A percentile compares a stretch with the other conserved stretches of the same genome.
Conservation (phyloP, 345 rosid species). For the Kandelia obovata region DNA sequence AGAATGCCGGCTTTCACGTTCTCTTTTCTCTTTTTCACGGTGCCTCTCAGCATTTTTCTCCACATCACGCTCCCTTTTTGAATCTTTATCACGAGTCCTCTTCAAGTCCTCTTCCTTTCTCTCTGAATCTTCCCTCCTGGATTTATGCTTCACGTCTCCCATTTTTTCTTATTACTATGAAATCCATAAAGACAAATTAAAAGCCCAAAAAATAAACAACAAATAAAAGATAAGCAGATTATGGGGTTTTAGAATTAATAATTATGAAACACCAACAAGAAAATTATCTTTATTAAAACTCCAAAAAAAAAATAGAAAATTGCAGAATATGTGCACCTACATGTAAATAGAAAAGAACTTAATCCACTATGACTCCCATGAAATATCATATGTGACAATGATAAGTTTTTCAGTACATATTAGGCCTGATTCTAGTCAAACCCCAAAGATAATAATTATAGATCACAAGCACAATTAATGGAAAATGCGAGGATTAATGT, state of each 20-base stretch:
- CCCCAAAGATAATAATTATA: not conserved
- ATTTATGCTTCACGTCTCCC: constrained; percentile 44
- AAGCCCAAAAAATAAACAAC: not conserved
- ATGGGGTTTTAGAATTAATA: not conserved
- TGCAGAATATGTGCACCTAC: not conserved
- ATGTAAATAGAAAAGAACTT: not conserved
- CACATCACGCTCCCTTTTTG: constrained; percentile 50
- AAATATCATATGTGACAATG: not conserved
- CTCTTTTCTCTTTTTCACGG: constrained; percentile 45
- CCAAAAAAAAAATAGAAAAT: not conserved
- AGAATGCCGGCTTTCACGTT: constrained; percentile 37
- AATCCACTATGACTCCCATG: not conserved
- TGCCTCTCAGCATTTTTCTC: constrained; percentile 49
- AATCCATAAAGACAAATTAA: not conserved
- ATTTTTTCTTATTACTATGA: constrained; percentile 14
- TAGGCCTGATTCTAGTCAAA: not conserved
- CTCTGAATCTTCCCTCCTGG: constrained; percentile 42
- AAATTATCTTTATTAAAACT: not conserved
- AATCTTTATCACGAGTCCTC: constrained; percentile 45
- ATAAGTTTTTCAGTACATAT: not conserved
- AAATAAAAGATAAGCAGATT: not conserved
- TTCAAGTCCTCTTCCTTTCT: constrained; percentile 45
- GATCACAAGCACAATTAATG: not conserved
- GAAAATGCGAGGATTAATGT: not conserved
- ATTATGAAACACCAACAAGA: not conserved